A percentile compares a stretch with the other conserved stretches of the same genome.
Conservation (phyloP, 2,329 filamentous ascomycete species). For the Hortaea werneckii region DNA sequence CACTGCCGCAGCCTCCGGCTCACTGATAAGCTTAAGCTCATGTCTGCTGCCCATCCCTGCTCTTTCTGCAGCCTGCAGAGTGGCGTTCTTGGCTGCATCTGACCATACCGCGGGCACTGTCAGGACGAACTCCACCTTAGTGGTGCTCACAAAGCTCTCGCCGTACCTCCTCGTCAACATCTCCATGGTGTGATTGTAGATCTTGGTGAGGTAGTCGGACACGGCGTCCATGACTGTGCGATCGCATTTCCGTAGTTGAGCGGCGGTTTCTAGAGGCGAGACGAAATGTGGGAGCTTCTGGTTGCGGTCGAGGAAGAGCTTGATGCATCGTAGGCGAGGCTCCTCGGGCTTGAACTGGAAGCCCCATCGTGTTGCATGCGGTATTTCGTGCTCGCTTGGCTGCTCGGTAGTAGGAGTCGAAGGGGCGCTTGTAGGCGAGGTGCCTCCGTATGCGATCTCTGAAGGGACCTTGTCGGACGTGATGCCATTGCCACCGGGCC, state of each 20-base stretch:
- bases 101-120: conserved; percentile 80
- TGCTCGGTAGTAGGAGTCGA: background rate
- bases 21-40: conserved; percentile 68
- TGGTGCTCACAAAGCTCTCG: conserved; percentile 66
- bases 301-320: conserved; percentile 70
- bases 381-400: conserved; percentile 8
- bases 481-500: conserved; percentile 75
- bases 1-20: conserved; percentile 70
- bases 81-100: conserved; percentile 76
- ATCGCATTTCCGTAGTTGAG: conserved; percentile 61
- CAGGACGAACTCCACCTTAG: conserved; percentile 67
- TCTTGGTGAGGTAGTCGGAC: conserved; percentile 66
- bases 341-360: conserved; percentile 75
- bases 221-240: conserved; percentile 73
- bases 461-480: conserved; percentile 83
- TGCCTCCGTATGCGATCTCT: conserved; percentile 51
- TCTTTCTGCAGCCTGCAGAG: conserved; percentile 63
- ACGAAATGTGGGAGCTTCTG: conserved; percentile 76
- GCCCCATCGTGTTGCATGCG: conserved; percentile 55
- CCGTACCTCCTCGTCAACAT: conserved; percentile 65
- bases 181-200: conserved; percentile 70
- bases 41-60: conserved; percentile 65
- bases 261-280: conserved; percentile 64
- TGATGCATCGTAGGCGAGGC: conserved; percentile 67
- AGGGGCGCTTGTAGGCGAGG: background rate